Base-by-base conservation (phyloP, 2,329 filamentous ascomycete species). In the Botrytis squamosa region DNA sequence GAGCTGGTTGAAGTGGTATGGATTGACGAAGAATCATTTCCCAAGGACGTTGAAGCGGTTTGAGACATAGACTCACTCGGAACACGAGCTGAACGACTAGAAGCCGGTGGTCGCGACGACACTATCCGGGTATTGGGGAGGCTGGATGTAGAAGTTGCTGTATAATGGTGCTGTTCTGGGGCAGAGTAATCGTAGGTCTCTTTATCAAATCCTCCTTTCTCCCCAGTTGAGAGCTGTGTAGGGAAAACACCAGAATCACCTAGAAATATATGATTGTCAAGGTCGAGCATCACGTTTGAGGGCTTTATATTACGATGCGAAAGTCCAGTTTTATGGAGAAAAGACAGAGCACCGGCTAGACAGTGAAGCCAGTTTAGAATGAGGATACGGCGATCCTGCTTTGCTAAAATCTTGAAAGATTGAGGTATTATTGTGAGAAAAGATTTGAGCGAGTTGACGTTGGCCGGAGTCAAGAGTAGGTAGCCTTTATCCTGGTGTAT, bases 361-460 rank as follows among this genome's bases (percentile, higher is more conserved):
- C 92, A 94, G 78, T 92, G 89, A 78, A 94, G 88, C 92, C 92
- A 94, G 80, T 92, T 90, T 80, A 93, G 84, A 8, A 93, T 81
- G 25, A 91, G 83, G 64, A 85, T 83, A 49, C 90, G 86, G 40
- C 91, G 85, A 59, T 88, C 86, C 69, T 85, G 84, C 79, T 92
- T 92, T 5, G 87, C 78, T 18, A 93, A 81, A 70, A 86, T 87
- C 78, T 91, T 90, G 80, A 91, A 86, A 36, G 88, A 86, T 36
- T 86, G 83, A 3, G 91, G 90, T 8, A 88, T 88, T 70, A 88
- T 88, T 25, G 89, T 85, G 74, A 94, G 85, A 81, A 93, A 91
- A 0, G 89, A 88, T 78, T 89, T 90, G 55, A 94, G 85, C 25
- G 85, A 92, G 77, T 88, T 89, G 75, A 93, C 91, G 74, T 87